A percentile compares a stretch with the other conserved stretches of the same genome.
Evolutionary conservation across 345 rosid species (phyloP).

Genomic region (Eucalyptus polyanthemos): DNA sequence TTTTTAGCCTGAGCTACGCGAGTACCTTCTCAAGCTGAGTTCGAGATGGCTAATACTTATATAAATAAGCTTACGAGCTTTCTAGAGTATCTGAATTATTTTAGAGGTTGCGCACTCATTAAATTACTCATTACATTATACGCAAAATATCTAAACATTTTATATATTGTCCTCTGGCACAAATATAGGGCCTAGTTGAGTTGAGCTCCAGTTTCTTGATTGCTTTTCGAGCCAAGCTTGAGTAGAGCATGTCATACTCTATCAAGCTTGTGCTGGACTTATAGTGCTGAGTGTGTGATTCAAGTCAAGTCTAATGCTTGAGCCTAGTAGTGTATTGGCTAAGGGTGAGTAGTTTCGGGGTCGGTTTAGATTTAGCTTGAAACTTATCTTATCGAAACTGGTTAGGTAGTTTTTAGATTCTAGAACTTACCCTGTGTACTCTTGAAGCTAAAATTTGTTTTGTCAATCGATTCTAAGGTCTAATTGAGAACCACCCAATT

Average conservation of each 20-base stretch:
- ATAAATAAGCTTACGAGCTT: background rate
- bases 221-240: background rate
- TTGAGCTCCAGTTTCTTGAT: background rate
- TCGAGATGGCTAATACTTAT: background rate
- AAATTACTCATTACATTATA: background rate
- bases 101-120: background rate
- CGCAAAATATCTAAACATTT: background rate
- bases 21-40: background rate
- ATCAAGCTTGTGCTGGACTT: background rate
- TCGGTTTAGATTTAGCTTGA: background rate
- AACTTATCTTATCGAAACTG: background rate
- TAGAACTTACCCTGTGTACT: background rate
- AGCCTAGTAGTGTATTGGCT: background rate
- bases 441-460: background rate
- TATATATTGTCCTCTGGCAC: background rate
- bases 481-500: background rate
- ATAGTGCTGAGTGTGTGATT: background rate
- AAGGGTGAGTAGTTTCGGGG: background rate
- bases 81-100: background rate
- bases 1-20: background rate
- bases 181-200: background rate
- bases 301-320: background rate
- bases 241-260: background rate
- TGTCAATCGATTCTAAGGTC: background rate
- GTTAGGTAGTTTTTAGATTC: background rate